phyloP scores from a whole-genome alignment of 192 early-diverging fungal genomes.

The Polychytrium aggregatum region DNA sequence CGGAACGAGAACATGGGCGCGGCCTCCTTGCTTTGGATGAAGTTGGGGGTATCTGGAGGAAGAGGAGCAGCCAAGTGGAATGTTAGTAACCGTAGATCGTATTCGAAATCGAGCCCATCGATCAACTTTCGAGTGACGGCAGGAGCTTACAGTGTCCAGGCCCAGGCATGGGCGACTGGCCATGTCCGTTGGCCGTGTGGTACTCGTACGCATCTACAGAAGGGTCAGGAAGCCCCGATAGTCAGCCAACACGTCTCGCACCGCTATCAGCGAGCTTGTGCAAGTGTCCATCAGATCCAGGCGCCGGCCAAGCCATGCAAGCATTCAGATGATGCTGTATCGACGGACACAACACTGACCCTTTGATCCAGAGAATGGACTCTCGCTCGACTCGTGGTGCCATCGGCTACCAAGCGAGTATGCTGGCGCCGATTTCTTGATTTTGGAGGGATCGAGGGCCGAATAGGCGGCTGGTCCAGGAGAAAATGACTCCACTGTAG shows the following conservation, averaged over 20 bases:
- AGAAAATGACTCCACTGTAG: conserved; percentile 36
- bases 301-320: too few relatives aligned
- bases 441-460: conserved; percentile 32
- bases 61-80: neutral
- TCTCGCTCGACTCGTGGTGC: too few relatives aligned
- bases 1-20: conserved; percentile 41
- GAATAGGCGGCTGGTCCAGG: conserved; percentile 45
- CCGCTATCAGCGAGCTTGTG: too few relatives aligned
- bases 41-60: conserved; percentile 27
- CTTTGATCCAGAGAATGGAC: conserved; percentile 17
- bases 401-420: conserved; percentile 46
- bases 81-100: neutral
- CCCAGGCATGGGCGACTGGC: conserved; percentile 29
- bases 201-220: conserved; percentile 25
- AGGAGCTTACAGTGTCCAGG: conserved; percentile 34
- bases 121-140: neutral
- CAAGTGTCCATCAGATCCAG: too few relatives aligned
- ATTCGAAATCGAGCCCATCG: neutral
- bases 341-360: too few relatives aligned
- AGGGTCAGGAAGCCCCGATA: too few relatives aligned
- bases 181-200: conserved; percentile 19
- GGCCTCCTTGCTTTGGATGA: conserved; percentile 27
- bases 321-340: too few relatives aligned
- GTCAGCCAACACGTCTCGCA: too few relatives aligned
- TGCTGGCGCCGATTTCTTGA: conserved; percentile 37